Conservation (phyloP, 208 protist genomes). For the Leishmania guyanensis region DNA sequence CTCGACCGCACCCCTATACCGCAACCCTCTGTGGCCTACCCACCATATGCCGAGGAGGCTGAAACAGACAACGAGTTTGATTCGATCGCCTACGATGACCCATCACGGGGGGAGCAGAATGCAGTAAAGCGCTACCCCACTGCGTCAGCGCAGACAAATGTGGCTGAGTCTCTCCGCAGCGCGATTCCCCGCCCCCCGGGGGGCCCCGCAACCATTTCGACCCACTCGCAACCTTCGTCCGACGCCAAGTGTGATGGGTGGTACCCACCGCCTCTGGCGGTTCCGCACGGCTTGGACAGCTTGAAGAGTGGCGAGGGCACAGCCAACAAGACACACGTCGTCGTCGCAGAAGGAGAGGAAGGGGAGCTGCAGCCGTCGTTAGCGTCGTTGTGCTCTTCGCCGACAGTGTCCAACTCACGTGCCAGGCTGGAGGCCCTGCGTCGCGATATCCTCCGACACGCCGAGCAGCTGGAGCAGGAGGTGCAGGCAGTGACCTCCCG, state of each 20-base stretch:
- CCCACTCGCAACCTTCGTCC: background rate
- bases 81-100: background rate
- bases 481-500: conserved; percentile 27
- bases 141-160: conserved; percentile 1
- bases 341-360: background rate
- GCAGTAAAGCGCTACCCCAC: background rate
- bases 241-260: background rate
- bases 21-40: background rate
- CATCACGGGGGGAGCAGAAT: background rate
- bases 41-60: background rate
- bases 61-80: background rate
- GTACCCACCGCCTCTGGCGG: conserved; percentile 2
- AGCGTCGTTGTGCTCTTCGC: background rate
- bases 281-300: background rate
- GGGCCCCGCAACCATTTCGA: background rate
- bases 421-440: conserved; percentile 21
- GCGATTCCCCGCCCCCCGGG: background rate
- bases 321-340: background rate
- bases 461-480: conserved; percentile 22
- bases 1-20: conserved; percentile 20
- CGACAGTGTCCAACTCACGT: conserved; percentile 6
- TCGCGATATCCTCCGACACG: conserved; percentile 19
- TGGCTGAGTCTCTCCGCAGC: background rate
- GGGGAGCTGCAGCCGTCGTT: background rate
- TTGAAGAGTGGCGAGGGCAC: background rate